These are phyloP conservation scores for Phialocephala sp. DNA, from an alignment of 2,329 filamentous ascomycete genomes.

Conservation along the genomic window DNA sequence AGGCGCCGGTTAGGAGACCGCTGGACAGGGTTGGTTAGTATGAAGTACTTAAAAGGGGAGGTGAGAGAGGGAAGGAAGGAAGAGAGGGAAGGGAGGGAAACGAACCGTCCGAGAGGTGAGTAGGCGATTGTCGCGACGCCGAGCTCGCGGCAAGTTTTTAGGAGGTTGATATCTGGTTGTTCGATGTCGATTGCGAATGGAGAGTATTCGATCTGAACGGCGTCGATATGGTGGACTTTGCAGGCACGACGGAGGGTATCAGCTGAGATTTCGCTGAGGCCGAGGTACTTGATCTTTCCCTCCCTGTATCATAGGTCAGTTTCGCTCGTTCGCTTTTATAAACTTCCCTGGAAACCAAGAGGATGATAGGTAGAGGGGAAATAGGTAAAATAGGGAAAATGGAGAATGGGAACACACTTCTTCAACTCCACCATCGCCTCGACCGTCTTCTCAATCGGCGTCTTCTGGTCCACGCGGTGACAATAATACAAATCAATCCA, in stretches of 20 bases:
- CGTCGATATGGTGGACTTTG: slow-evolving; percentile 54
- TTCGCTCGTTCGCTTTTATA: neutral
- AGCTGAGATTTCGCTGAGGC: slow-evolving; percentile 57
- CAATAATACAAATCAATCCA: slow-evolving; percentile 46
- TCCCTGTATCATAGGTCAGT: slow-evolving; percentile 38
- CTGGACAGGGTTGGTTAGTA: slow-evolving; percentile 42
- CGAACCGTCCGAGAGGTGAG: slow-evolving; percentile 57
- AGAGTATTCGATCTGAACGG: slow-evolving; percentile 60
- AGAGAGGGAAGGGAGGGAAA: slow-evolving; percentile 39
- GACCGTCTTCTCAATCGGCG: slow-evolving; percentile 53
- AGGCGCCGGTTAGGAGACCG: slow-evolving; percentile 54
- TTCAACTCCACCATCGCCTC: slow-evolving; percentile 49
- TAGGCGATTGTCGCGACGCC: slow-evolving; percentile 42
- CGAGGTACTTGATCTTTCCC: slow-evolving; percentile 63
- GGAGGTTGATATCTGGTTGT: slow-evolving; percentile 48
- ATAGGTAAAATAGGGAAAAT: no score
- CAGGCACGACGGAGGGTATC: slow-evolving; percentile 57
- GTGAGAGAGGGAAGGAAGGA: neutral
- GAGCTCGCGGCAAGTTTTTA: slow-evolving; percentile 61
- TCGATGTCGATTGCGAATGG: slow-evolving; percentile 64
- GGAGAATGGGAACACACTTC: slow-evolving; percentile 20
- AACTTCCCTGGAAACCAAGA: neutral
- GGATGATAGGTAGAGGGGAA: no score
- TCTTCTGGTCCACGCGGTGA: slow-evolving; percentile 48
- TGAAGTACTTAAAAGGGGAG: neutral